These are phyloP conservation scores for Komagataella pastoris DNA, from an alignment of 805 yeast genomes.

Conservation along the genomic window DNA sequence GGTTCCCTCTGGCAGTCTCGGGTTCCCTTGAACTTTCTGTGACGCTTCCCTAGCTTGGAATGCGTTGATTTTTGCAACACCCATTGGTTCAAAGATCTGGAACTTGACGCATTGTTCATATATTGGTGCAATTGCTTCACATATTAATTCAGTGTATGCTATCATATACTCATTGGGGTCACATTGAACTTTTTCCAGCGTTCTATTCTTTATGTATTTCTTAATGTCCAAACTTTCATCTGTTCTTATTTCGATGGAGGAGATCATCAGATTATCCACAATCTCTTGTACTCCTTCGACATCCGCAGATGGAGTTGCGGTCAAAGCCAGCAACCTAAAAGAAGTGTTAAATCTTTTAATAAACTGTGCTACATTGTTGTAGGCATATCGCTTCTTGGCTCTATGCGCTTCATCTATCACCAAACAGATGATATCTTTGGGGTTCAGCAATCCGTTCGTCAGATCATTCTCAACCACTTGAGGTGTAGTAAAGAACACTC, in stretches of 20 bases:
- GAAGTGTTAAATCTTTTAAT: conserved; percentile 49
- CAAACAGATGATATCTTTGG: conserved; percentile 58
- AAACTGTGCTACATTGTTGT: conserved; percentile 67
- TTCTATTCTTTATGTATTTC: conserved; percentile 64
- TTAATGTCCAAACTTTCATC: conserved; percentile 71
- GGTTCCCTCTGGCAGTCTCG: conserved; percentile 45
- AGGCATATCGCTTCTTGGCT: conserved; percentile 83
- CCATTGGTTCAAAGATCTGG: conserved; percentile 48
- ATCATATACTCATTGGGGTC: conserved; percentile 39
- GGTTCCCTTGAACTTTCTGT: conserved; percentile 40
- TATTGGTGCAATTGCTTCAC: conserved; percentile 56
- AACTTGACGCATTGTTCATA: conserved; percentile 50
- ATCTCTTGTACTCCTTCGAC: conserved; percentile 82
- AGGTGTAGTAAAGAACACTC: conserved; percentile 90
- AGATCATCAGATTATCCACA: conserved; percentile 57
- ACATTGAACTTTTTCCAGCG: conserved; percentile 45
- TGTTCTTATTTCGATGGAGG: conserved; percentile 74
- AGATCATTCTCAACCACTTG: conserved; percentile 92
- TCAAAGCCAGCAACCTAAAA: conserved; percentile 69
- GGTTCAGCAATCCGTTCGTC: conserved; percentile 59
- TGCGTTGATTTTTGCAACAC: conserved; percentile 56
- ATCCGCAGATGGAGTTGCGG: conserved; percentile 93
- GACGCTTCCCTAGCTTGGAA: conserved; percentile 62
- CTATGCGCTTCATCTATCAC: conserved; percentile 95
- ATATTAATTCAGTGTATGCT: conserved; percentile 38